Base-by-base conservation (phyloP, 2,329 filamentous ascomycete genomes). In the Colletotrichum abscissum region DNA sequence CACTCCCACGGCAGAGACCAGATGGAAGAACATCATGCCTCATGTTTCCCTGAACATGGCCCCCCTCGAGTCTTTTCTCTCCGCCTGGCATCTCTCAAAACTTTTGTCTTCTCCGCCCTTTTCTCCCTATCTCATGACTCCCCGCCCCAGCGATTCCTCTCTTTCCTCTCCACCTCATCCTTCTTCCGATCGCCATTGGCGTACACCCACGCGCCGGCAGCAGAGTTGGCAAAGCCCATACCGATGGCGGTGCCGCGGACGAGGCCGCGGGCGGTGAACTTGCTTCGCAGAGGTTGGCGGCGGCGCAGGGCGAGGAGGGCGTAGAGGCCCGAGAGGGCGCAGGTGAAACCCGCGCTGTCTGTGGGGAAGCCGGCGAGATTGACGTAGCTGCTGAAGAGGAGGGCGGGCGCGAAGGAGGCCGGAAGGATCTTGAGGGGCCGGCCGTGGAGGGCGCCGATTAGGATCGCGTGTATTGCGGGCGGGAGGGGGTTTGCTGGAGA, bases 341-440 rank as follows among this genome's bases (percentile, higher is more conserved):
- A 87, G 0, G 87, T 85, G 69, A 91, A 81, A 63, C 88, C 89
- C 2, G 89, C 89, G 69, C 85, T 85, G 78, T 89, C 89, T 64
- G 87, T 89, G 74, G 86, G 86, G 82, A 88, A 90, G 72, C 89
- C 89, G 24, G 89, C 88, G 7, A 91, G 85, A 79, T 90, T 90
- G 77, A 90, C 85, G 81, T 91, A 91, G 78, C 85, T 87, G 67
- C 86, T 84, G 81, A 91, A 89, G 69, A 90, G 80, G 38, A 91
- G 85, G 30, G 88, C 83, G 28, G 87, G 87, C n/a, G 84, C 80
- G 78, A 87, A 86, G 63, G 84, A 77, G 77, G 90, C 84, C 46
- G 89, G 87, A 4, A 89, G 80, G 14, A 82, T 76, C 76, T 88
- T 87, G 62, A 89, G 79, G 42, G 89, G 89, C 2, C 88, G 87